Percentiles rank a stretch among this genome's conserved stretches.
These are phyloP conservation scores for Stemphylium lycopersici DNA, from an alignment of 2,329 filamentous ascomycete species.

Conservation along the genomic window DNA sequence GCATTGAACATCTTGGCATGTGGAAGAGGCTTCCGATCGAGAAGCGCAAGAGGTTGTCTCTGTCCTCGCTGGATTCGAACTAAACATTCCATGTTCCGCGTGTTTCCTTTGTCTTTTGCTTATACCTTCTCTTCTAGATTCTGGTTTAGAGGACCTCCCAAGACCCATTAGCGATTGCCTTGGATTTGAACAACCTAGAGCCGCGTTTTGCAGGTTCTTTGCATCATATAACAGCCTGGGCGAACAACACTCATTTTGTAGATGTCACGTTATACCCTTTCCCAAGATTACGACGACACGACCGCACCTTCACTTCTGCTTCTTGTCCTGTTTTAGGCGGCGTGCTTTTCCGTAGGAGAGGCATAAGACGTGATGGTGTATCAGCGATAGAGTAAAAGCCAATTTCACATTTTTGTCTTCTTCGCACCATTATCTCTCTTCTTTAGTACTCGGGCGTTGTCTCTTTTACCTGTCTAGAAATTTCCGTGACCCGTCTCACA, in stretches of 20 bases:
- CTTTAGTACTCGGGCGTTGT: too few species aligned
- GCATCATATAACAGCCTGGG: not conserved
- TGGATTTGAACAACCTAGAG: not conserved
- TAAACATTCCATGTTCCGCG: not conserved
- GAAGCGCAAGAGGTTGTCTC: constrained; percentile 18
- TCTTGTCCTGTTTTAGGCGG: not conserved
- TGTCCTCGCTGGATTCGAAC: constrained; percentile 14
- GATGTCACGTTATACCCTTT: constrained; percentile 10
- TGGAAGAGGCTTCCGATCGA: constrained; percentile 58
- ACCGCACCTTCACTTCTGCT: not conserved
- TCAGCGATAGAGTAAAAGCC: not conserved
- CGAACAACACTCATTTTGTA: not conserved
- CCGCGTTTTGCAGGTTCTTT: not conserved
- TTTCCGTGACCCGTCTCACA: too few species aligned
- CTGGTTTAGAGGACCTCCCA: not conserved
- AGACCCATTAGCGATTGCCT: not conserved
- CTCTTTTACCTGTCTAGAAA: too few species aligned
- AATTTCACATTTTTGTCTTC: not conserved
- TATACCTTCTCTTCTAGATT: not conserved
- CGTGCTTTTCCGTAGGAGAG: not conserved
- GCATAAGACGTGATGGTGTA: not conserved
- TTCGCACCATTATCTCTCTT: not conserved
- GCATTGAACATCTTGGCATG: constrained; percentile 87
- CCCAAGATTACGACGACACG: constrained; percentile 7
- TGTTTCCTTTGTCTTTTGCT: not conserved